These are phyloP conservation scores for Sarocladiaceae sp. DNA, from an alignment of 2,329 filamentous ascomycete genomes.

Conservation along the genomic window DNA sequence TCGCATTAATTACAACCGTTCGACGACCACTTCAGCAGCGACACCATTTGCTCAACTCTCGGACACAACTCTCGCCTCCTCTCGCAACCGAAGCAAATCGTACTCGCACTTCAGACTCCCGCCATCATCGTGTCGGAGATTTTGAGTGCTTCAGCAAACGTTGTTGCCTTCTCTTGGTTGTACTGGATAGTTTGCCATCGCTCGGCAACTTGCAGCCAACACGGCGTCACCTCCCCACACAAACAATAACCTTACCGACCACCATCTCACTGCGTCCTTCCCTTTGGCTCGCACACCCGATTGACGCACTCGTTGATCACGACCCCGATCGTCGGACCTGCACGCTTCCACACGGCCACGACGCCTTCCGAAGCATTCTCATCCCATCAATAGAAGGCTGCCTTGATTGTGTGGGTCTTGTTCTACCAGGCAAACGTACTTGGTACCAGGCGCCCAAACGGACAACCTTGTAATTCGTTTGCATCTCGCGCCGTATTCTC, in stretches of 20 bases:
- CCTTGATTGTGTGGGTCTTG: constrained; percentile 4
- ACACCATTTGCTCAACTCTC: too few species aligned
- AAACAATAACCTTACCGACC: constrained; percentile 1
- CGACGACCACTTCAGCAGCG: too few species aligned
- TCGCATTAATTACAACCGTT: too few species aligned
- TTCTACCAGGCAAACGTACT: neutral
- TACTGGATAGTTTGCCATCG: neutral
- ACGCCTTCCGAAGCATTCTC: neutral
- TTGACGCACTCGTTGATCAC: neutral
- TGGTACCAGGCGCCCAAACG: neutral
- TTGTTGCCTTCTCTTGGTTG: neutral
- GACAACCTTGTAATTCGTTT: neutral
- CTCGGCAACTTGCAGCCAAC: neutral
- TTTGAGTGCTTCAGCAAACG: neutral
- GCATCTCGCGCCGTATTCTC: neutral
- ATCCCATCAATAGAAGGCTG: neutral
- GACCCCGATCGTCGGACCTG: neutral
- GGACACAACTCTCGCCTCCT: too few species aligned
- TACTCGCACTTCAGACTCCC: too few species aligned
- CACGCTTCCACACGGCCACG: neutral
- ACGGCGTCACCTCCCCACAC: constrained; percentile 1
- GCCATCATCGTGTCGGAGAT: neutral
- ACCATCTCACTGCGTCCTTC: neutral
- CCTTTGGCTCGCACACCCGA: neutral
- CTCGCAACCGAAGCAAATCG: too few species aligned